phyloP scores from a whole-genome alignment of 345 rosid genomes.

The Eucalyptus pauciflora region DNA sequence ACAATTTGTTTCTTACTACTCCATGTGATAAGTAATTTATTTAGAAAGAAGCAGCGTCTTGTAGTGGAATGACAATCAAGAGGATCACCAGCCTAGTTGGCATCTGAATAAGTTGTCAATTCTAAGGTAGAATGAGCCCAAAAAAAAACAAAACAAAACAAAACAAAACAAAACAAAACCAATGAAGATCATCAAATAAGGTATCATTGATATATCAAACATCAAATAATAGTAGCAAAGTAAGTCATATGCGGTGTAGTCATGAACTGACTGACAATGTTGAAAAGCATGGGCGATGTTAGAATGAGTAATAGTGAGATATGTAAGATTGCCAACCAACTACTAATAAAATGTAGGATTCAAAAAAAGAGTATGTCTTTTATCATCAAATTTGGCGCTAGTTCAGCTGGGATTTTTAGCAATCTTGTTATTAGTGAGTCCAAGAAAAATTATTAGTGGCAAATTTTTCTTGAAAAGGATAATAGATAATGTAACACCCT shows the following conservation, averaged over 20 bases:
- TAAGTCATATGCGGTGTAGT: neutral
- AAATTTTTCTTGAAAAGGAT: too few species aligned
- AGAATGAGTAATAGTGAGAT: too few species aligned
- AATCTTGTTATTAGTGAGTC: neutral
- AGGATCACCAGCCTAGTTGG: neutral
- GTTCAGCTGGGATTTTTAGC: neutral
- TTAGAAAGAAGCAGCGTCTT: neutral
- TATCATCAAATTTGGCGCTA: neutral
- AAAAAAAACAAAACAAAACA: too few species aligned
- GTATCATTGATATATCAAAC: neutral
- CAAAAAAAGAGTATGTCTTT: too few species aligned
- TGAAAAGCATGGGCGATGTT: neutral
- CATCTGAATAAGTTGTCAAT: neutral
- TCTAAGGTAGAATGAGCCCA: neutral
- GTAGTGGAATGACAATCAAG: neutral
- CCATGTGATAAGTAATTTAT: neutral
- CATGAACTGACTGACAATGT: neutral
- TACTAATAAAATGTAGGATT: too few species aligned
- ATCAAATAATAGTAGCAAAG: neutral
- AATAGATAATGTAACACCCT: too few species aligned
- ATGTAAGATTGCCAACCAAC: too few species aligned
- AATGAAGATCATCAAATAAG: too few species aligned
- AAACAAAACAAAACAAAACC: too few species aligned
- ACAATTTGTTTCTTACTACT: fast-evolving
- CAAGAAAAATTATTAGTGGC: neutral